A percentile compares a stretch with the other conserved stretches of the same genome.
Evolutionary conservation across 345 rosid species (phyloP).

Genomic region (Gossypioides kirkii): DNA sequence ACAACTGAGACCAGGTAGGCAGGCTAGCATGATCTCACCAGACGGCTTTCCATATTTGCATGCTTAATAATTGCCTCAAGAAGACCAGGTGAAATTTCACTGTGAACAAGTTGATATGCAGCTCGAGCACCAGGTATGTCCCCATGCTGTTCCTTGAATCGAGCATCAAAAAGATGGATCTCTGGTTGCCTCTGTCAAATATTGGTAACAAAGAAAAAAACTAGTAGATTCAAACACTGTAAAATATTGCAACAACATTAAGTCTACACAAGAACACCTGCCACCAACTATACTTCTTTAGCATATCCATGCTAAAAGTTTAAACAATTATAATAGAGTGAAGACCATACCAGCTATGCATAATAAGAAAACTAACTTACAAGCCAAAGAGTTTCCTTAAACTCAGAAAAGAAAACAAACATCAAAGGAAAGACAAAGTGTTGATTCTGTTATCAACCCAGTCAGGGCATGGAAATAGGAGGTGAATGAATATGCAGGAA

Average conservation of each 20-base stretch:
- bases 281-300: not conserved
- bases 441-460: not conserved
- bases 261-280: not conserved
- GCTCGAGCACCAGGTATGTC: slow-evolving; percentile 84
- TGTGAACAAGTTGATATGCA: slow-evolving; percentile 73
- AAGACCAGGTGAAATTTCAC: slow-evolving; percentile 87
- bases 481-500: not conserved
- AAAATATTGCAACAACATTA: not conserved
- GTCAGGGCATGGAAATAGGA: not conserved
- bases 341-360: not conserved
- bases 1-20: slow-evolving; percentile 11
- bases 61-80: slow-evolving; percentile 91
- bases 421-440: not conserved
- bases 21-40: slow-evolving; percentile 39
- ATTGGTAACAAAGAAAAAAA: slow-evolving; percentile 12
- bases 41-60: slow-evolving; percentile 88
- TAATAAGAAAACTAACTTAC: not conserved
- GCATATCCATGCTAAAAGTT: not conserved
- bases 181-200: slow-evolving; percentile 75
- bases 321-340: not conserved
- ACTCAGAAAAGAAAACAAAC: not conserved
- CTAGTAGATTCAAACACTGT: too few relatives aligned
- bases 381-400: not conserved
- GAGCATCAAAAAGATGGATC: slow-evolving; percentile 87
- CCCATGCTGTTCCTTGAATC: slow-evolving; percentile 77